phyloP scores from a whole-genome alignment of 345 rosid genomes.

The Melastoma malabathricum region DNA sequence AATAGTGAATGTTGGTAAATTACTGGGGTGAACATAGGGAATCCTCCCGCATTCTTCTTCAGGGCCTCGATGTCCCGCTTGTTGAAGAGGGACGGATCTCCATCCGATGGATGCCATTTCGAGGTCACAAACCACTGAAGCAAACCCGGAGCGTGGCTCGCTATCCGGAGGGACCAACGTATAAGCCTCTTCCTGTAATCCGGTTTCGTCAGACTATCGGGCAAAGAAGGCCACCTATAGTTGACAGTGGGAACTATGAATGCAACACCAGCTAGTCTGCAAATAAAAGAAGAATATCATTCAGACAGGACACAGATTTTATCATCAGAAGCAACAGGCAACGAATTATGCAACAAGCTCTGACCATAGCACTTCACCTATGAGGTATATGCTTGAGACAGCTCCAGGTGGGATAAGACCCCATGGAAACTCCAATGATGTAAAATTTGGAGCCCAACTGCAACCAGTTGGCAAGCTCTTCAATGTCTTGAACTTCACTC shows the following conservation, averaged over 20 bases:
- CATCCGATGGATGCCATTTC: slow-evolving; percentile 51
- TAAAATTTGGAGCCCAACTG: slow-evolving; percentile 54
- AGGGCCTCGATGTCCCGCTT: slow-evolving; percentile 48
- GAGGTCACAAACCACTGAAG: slow-evolving; percentile 71
- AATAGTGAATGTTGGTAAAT: background rate
- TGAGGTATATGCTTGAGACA: slow-evolving; percentile 74
- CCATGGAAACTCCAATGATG: slow-evolving; percentile 80
- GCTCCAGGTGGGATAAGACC: slow-evolving; percentile 75
- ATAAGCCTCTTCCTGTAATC: slow-evolving; percentile 51
- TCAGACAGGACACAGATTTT: background rate
- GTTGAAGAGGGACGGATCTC: slow-evolving; percentile 45
- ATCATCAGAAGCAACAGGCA: slow-evolving; percentile 1
- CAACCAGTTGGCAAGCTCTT: slow-evolving; percentile 68
- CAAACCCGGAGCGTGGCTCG: slow-evolving; percentile 45
- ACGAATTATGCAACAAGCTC: background rate
- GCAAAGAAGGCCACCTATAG: slow-evolving; percentile 72
- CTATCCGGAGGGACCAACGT: slow-evolving; percentile 38
- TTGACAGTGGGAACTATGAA: slow-evolving; percentile 62
- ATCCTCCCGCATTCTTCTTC: slow-evolving; percentile 38
- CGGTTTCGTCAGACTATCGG: slow-evolving; percentile 29
- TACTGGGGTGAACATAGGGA: slow-evolving; percentile 71
- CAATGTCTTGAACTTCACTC: slow-evolving; percentile 70
- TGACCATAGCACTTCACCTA: slow-evolving; percentile 24
- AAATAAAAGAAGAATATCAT: background rate
- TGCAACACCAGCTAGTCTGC: slow-evolving; percentile 71